Base-by-base conservation (phyloP, 495 filamentous ascomycete species). In the Diplogelasinospora grovesii region DNA sequence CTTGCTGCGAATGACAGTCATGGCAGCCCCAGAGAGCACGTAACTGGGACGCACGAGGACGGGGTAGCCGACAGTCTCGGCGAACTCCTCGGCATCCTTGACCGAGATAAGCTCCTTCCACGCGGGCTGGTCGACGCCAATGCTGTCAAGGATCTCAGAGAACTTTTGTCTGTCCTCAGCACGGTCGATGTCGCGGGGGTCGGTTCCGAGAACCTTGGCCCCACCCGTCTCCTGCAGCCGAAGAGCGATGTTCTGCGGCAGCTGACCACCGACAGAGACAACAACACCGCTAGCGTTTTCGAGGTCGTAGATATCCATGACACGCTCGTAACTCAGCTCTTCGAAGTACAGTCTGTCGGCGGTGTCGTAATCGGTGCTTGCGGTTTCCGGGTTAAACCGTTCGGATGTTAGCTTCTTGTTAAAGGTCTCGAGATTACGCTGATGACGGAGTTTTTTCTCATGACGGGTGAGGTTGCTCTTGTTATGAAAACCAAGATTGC, bases 111-210 rank as follows among this genome's bases (percentile, higher is more conserved):
- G 71, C 57, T 98, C 92, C 68, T 95, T 95, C 92, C 92, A 98
- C 4, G 85, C 82, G 15, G 92, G 92, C 59, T 98, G 92, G 55
- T 98, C 92, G 32, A 98, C 88, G 28, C 79, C 81, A 43, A 97
- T 94, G 44, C 86, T 82, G 61, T 98, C 92, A 25, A 98, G 71
- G 65, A 98, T 97, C 50, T 89, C 88, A 4, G 90, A 96, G 71
- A 98, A 98, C 68, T 98, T 96, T 60, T 96, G 90, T 56, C 90
- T 76, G 62, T 97, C 89, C 65, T 97, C 90, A 16, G 90, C 90
- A 63, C 87, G 90, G 69, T 97, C 90, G 50, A 97, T 97, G 59
- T 97, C 89, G 56, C 81, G 70, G 11, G 90, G 90, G 53, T 96
- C 76, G 2, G 90, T 97, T 28, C 90, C 90, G 23, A 97, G 79